Conservation (phyloP, 2,329 filamentous ascomycete species). For the Tolypocladium inflatum region DNA sequence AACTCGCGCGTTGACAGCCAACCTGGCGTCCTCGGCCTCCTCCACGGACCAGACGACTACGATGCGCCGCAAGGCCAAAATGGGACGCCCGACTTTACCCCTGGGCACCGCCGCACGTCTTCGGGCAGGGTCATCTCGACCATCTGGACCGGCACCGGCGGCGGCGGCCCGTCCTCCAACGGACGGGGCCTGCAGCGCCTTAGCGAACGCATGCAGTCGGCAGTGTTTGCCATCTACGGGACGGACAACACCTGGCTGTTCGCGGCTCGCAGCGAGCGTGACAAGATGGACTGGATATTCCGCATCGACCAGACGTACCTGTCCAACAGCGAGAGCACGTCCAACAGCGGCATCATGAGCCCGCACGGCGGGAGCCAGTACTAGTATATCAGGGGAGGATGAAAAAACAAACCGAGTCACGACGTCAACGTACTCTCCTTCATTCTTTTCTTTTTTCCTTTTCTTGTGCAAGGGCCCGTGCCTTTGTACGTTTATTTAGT, state of each 20-base stretch:
- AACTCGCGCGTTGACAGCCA: conserved; percentile 89
- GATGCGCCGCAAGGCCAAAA: conserved; percentile 24
- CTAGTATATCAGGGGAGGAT: conserved; percentile 4
- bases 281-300: conserved; percentile 96
- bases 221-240: conserved; percentile 90
- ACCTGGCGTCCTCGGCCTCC: conserved; percentile 72
- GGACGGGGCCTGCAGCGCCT: conserved; percentile 39
- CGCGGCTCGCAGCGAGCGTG: conserved; percentile 75
- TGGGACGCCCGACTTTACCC: conserved; percentile 26
- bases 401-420: background rate
- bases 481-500: background rate
- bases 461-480: background rate
- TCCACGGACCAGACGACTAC: conserved; percentile 42
- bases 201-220: conserved; percentile 51
- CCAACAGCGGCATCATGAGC: conserved; percentile 26
- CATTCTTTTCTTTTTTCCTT: background rate
- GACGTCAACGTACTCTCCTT: background rate
- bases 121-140: conserved; percentile 46
- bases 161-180: conserved; percentile 11
- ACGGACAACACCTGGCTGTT: conserved; percentile 94
- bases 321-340: conserved; percentile 33
- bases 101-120: conserved; percentile 37
- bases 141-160: conserved; percentile 40
- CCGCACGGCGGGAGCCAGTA: conserved; percentile 22
- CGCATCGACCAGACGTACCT: conserved; percentile 77